Base-by-base conservation (phyloP, 148 eudicot species). In the Spergularia marina region DNA sequence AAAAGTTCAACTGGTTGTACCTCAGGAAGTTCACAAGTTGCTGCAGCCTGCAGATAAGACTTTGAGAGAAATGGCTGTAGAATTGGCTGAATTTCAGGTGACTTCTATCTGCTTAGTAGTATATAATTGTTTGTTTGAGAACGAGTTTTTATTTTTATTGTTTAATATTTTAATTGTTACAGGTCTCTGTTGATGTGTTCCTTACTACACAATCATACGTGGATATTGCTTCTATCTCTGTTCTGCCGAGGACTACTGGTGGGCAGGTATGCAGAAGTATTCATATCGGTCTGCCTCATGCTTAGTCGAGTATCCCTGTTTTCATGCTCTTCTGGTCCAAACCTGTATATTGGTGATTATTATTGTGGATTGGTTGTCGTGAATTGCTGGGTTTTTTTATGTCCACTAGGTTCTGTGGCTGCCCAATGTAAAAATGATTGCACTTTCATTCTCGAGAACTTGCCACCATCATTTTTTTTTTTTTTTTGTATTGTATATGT, bases 71-170 rank as follows among this genome's bases (percentile, higher is more conserved):
- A 89, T 95, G 98, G 97, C 98, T 58, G 77, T 88, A 71, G 99
- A 95, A 73, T 89, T 95, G 80, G 99, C 99, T 36, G 99, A 96
- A 80, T 89, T 87, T 81, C 99, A 96, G 97, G 99, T 92, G 65
- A 78, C 16, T 58, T 60, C 17, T 74, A 17, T 78, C 53, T 56
- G 21, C 53, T 65, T 53, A 21, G 44, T 65, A 17, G 64, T 47
- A 34, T 18, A 59, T 30, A 15, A 58, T 51, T n/a, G 30, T 41
- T 12, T 53, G 13, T 12, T 52, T 53, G 47, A n/a, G n/a, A 7
- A 53, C 18, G 41, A 1, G 17, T 4, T 21, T 16, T 51, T 23
- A 6, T n/a, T 15, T 40, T 41, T n/a, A 12, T 49, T 57, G 34
- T 20, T 51, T 60, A 13, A 2, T 61, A 60, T 39, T 56, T 34